Conservation (phyloP, 176 grass and related monocot genomes). For the Oryza officinalis region DNA sequence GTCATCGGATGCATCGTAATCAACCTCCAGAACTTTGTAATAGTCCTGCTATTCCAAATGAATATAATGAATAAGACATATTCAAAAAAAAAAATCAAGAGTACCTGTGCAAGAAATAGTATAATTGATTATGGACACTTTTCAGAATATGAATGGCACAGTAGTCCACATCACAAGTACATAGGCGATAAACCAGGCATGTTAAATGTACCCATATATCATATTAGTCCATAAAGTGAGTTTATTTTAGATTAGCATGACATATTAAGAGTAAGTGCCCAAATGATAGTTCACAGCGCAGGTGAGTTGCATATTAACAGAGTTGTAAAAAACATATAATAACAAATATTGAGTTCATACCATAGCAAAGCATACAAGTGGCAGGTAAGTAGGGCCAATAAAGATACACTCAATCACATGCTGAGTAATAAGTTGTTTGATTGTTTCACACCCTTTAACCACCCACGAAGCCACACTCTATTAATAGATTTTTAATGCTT, state of each 20-base stretch:
- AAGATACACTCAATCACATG: background rate
- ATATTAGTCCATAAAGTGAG: background rate
- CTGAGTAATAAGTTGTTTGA: background rate
- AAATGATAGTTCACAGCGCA: background rate
- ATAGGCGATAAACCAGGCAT: background rate
- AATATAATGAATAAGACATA: background rate
- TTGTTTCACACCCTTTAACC: background rate
- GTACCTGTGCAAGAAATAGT: background rate
- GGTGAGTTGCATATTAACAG: background rate
- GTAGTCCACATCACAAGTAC: background rate
- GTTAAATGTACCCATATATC: no score
- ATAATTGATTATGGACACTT: background rate
- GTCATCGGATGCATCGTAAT: slow-evolving; percentile 73
- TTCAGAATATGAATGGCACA: background rate
- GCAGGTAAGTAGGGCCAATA: background rate
- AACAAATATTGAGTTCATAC: background rate
- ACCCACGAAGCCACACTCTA: background rate
- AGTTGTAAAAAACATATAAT: background rate
- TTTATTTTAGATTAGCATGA: background rate
- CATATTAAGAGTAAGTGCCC: background rate
- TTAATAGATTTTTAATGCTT: background rate
- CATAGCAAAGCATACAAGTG: background rate
- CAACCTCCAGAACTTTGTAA: slow-evolving; percentile 80
- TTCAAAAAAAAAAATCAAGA: background rate
- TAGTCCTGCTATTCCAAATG: slow-evolving; percentile 52